These are phyloP conservation scores for Amanita phalloides DNA, from an alignment of 768 basidiomycete species.

Conservation along the genomic window DNA sequence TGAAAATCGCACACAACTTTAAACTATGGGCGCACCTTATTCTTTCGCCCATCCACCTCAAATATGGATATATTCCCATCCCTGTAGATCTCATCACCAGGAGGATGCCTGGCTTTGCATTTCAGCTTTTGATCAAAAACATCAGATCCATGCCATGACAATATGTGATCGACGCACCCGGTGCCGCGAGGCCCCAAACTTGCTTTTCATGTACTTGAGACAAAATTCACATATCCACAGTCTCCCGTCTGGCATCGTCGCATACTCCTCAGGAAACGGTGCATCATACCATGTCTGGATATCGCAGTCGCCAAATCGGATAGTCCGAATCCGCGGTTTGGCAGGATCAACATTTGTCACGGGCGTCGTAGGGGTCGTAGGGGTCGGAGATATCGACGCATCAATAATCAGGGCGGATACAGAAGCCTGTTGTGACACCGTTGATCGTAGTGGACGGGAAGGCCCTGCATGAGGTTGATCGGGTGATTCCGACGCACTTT, in stretches of 20 bases:
- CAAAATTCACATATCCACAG: conserved; percentile 99
- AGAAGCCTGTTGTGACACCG: conserved; percentile 28
- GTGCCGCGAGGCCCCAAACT: conserved; percentile 79
- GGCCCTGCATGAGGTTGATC: conserved; percentile 34
- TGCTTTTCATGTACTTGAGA: conserved; percentile 94
- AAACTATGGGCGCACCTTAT: conserved; percentile 50
- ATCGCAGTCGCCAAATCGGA: conserved; percentile 85
- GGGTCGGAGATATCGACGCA: conserved; percentile 27
- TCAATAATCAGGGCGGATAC: conserved; percentile 16
- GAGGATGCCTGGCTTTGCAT: conserved; percentile 91
- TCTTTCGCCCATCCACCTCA: conserved; percentile 96
- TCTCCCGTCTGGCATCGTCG: conserved; percentile 80
- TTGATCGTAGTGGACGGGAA: conserved; percentile 54
- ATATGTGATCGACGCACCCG: conserved; percentile 39
- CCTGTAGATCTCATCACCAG: conserved; percentile 96
- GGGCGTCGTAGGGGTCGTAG: conserved; percentile 32
- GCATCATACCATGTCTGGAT: conserved; percentile 99
- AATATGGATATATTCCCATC: conserved; percentile 86
- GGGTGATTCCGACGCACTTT: conserved; percentile 11
- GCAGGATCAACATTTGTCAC: conserved; percentile 22
- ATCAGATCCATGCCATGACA: background rate
- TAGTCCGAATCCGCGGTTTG: conserved; percentile 67
- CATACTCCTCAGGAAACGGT: conserved; percentile 97
- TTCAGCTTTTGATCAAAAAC: conserved; percentile 51
- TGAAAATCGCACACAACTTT: conserved; percentile 6